Conservation (phyloP, 805 yeast species). For the Zygosaccharomyces bailii region DNA sequence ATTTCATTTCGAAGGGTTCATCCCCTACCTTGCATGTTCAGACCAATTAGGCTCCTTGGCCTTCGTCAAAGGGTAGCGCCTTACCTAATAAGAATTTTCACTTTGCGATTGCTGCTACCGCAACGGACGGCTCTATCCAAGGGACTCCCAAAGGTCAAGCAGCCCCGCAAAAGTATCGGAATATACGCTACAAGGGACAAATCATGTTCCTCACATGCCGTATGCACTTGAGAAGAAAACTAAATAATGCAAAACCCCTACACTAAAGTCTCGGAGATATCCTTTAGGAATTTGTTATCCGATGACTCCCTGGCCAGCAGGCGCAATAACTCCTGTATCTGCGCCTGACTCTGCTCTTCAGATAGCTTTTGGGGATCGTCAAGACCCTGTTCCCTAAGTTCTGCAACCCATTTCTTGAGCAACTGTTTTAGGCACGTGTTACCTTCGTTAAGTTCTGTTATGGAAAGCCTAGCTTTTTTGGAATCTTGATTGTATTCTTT, state of each 20-base stretch:
- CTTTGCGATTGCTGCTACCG: slow-evolving; percentile 3
- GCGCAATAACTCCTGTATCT: slow-evolving; percentile 24
- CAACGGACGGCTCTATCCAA: too few relatives aligned
- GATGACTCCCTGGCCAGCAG: slow-evolving; percentile 17
- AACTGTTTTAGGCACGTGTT: slow-evolving; percentile 46
- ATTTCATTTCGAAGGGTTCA: neutral
- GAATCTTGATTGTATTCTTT: slow-evolving; percentile 41
- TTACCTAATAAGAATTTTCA: neutral
- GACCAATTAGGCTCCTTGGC: neutral
- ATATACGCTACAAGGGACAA: too few relatives aligned
- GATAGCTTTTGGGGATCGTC: slow-evolving; percentile 27
- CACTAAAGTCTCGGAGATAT: slow-evolving; percentile 21
- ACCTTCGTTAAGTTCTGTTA: slow-evolving; percentile 49
- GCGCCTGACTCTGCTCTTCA: slow-evolving; percentile 36
- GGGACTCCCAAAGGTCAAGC: too few relatives aligned
- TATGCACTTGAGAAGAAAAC: too few relatives aligned
- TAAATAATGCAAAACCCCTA: slow-evolving; percentile 9
- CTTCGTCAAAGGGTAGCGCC: neutral
- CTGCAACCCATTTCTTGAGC: slow-evolving; percentile 52
- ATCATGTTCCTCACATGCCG: too few relatives aligned
- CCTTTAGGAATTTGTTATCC: slow-evolving; percentile 20
- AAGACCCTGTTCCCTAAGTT: slow-evolving; percentile 37
- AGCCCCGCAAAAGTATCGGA: neutral
- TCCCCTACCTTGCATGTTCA: neutral
- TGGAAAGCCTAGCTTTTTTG: slow-evolving; percentile 49